Evolutionary conservation across 305 asterid genomes (phyloP).

Genomic region (Ilex paraguariensis): DNA sequence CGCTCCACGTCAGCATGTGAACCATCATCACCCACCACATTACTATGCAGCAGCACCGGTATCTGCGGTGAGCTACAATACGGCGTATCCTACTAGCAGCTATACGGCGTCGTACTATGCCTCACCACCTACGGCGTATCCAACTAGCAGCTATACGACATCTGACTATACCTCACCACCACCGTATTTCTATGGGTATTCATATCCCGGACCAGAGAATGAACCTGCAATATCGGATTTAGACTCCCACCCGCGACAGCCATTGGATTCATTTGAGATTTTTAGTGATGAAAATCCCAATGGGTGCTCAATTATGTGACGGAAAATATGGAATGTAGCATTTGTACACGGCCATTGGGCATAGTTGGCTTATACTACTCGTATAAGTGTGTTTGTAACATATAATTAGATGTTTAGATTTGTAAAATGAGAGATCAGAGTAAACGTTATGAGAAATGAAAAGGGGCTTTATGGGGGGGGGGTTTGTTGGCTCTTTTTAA

Average conservation of each 20-base stretch:
- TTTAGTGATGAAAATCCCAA: slow-evolving; percentile 83
- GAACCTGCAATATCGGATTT: slow-evolving; percentile 31
- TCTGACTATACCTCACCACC: slow-evolving; percentile 51
- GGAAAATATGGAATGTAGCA: background rate
- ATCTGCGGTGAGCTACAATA: slow-evolving; percentile 62
- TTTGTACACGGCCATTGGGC: no score
- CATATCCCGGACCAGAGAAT: slow-evolving; percentile 25
- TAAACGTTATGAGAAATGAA: background rate
- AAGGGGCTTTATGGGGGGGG: slow-evolving; percentile 2
- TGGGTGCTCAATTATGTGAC: slow-evolving; percentile 57
- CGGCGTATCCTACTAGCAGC: slow-evolving; percentile 35
- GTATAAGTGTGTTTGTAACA: slow-evolving; percentile 23
- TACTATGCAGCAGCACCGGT: slow-evolving; percentile 26
- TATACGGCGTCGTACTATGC: slow-evolving; percentile 55
- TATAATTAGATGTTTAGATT: background rate
- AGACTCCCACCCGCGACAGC: slow-evolving; percentile 34
- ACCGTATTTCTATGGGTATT: slow-evolving; percentile 39
- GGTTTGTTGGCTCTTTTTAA: no score
- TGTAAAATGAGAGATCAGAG: background rate
- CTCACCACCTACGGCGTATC: slow-evolving; percentile 1
- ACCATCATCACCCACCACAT: slow-evolving; percentile 22
- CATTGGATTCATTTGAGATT: slow-evolving; percentile 72
- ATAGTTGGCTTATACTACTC: slow-evolving; percentile 24
- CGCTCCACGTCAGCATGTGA: slow-evolving; percentile 34
- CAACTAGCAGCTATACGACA: slow-evolving; percentile 32